These are phyloP conservation scores for Solanum aculeatissimum DNA, from an alignment of 305 asterid species.

Conservation along the genomic window DNA sequence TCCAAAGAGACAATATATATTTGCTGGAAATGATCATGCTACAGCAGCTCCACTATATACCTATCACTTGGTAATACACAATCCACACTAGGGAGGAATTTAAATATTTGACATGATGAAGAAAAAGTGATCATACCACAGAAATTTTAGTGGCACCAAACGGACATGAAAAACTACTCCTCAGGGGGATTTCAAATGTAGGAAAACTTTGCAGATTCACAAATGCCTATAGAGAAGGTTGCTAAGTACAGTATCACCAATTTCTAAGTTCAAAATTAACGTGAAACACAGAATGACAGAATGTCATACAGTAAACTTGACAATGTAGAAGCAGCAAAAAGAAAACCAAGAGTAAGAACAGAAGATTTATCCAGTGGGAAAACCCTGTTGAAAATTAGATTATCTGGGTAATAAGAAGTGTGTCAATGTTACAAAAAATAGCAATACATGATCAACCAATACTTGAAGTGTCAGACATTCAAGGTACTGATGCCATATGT, in stretches of 20 bases:
- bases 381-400: constrained; percentile 3
- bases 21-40: background rate
- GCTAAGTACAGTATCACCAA: background rate
- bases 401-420: constrained; percentile 7
- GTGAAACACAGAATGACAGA: background rate
- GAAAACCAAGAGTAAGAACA: background rate
- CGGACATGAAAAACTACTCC: background rate
- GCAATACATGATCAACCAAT: constrained; percentile 38
- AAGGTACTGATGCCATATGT: constrained; percentile 28
- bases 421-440: constrained; percentile 14
- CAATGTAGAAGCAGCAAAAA: background rate
- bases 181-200: background rate
- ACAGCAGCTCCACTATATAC: background rate
- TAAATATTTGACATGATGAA: background rate
- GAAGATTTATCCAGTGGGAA: constrained; percentile 8
- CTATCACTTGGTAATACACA: background rate
- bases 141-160: background rate
- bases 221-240: background rate
- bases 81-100: background rate
- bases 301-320: background rate
- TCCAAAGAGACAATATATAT: background rate
- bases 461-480: constrained; percentile 37
- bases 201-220: background rate
- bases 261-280: background rate
- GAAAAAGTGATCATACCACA: background rate